Evolutionary conservation across 2,329 filamentous ascomycete species (phyloP).

Genomic region (Aspergillus melleus): DNA sequence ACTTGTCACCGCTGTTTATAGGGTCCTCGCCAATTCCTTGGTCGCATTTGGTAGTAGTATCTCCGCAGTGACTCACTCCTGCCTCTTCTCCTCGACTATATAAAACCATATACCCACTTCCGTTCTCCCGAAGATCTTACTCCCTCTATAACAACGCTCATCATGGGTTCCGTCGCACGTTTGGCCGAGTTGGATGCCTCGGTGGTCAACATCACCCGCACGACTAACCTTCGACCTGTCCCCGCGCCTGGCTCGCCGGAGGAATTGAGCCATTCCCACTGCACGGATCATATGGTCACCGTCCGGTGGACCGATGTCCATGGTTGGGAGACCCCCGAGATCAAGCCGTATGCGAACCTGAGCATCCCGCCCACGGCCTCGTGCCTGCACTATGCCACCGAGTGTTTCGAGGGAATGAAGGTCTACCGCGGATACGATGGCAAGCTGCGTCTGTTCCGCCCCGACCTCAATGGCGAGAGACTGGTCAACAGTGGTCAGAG

Average conservation of each 20-base stretch:
- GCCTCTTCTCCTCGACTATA: background rate
- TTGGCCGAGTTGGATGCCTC: conserved; percentile 42
- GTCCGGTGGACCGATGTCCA: conserved; percentile 63
- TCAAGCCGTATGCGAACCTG: conserved; percentile 76
- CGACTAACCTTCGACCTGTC: conserved; percentile 36
- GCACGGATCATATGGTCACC: conserved; percentile 88
- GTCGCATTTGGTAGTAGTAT: too few species aligned
- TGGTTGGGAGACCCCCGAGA: conserved; percentile 73
- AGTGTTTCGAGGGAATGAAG: conserved; percentile 88
- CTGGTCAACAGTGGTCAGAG: conserved; percentile 58
- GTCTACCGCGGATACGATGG: conserved; percentile 68
- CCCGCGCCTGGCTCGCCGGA: conserved; percentile 41
- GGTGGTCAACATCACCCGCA: conserved; percentile 39
- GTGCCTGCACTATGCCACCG: conserved; percentile 83
- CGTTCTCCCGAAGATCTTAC: background rate
- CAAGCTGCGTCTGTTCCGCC: conserved; percentile 74
- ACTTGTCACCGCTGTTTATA: background rate
- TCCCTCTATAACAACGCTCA: conserved; percentile 1
- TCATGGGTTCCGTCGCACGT: conserved; percentile 33
- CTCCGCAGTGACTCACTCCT: conserved; percentile 6
- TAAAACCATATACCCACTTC: background rate
- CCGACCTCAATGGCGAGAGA: conserved; percentile 68
- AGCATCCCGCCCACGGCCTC: conserved; percentile 78
- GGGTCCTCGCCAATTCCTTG: too few species aligned
- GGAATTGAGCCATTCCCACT: conserved; percentile 43